These are phyloP conservation scores for Erysimum cheiranthoides DNA, from an alignment of 345 rosid genomes.

Conservation along the genomic window DNA sequence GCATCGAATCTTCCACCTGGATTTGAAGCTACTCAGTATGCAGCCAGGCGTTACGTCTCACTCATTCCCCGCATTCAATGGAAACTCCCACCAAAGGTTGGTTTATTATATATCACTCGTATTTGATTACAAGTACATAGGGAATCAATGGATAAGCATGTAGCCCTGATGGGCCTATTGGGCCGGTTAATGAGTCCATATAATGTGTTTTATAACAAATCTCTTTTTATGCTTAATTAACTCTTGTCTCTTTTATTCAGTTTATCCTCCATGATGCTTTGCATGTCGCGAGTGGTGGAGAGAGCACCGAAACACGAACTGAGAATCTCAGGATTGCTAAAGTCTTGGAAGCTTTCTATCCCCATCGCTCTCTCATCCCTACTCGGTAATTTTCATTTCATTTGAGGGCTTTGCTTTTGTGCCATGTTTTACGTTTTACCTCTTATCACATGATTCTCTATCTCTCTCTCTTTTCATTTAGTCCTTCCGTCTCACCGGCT, in stretches of 20 bases:
- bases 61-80: slow-evolving; percentile 49
- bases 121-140: too few species aligned
- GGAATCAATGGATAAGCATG: too few species aligned
- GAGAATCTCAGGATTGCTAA: slow-evolving; percentile 55
- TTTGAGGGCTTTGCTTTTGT: neutral
- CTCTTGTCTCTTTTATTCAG: slow-evolving; percentile 37
- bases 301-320: slow-evolving; percentile 51
- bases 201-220: too few species aligned
- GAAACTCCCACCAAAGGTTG: slow-evolving; percentile 56
- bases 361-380: slow-evolving; percentile 54
- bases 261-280: slow-evolving; percentile 39
- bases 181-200: too few species aligned
- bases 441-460: neutral
- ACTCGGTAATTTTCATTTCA: slow-evolving; percentile 36
- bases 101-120: too few species aligned
- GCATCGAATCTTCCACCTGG: slow-evolving; percentile 50
- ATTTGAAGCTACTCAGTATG: slow-evolving; percentile 31
- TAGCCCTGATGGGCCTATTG: too few species aligned
- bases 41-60: slow-evolving; percentile 10
- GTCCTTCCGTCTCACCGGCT: slow-evolving; percentile 56
- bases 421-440: neutral
- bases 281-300: slow-evolving; percentile 60
- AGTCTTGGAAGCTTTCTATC: slow-evolving; percentile 61
- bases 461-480: neutral
- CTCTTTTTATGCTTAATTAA: too few species aligned